phyloP scores from a whole-genome alignment of 1,139 yeast species.

The Suhomyces yuchorum region DNA sequence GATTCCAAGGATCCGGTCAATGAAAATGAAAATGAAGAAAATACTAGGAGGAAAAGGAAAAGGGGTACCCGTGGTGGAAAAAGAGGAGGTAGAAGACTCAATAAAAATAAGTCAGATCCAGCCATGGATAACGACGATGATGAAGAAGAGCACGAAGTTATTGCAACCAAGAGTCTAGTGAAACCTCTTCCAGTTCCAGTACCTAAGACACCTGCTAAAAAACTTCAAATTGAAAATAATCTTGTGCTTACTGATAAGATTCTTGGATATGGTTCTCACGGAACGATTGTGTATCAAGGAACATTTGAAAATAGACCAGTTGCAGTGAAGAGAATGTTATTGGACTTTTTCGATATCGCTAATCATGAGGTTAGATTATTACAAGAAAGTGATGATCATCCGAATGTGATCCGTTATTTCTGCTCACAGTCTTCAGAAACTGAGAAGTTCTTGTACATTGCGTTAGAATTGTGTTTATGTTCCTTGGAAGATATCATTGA shows the following conservation, averaged over 20 bases:
- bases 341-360: constrained; percentile 92
- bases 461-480: constrained; percentile 87
- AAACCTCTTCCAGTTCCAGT: constrained; percentile 23
- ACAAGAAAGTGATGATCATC: constrained; percentile 96
- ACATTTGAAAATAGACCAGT: constrained; percentile 90
- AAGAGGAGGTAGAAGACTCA: constrained; percentile 50
- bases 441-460: constrained; percentile 87
- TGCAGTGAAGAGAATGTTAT: constrained; percentile 90
- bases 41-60: constrained; percentile 53
- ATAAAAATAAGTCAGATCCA: constrained; percentile 43
- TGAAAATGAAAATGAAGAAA: constrained; percentile 14
- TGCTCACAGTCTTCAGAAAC: constrained; percentile 77
- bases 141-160: constrained; percentile 20
- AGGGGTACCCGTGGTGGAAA: constrained; percentile 88
- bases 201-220: constrained; percentile 27
- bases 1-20: constrained; percentile 11
- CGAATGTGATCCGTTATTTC: constrained; percentile 89
- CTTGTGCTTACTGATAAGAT: constrained; percentile 69
- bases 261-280: constrained; percentile 94
- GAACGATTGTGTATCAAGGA: constrained; percentile 92
- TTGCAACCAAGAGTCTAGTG: constrained; percentile 34
- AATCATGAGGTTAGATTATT: constrained; percentile 87
- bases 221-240: constrained; percentile 52
- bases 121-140: constrained; percentile 19
- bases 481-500: constrained; percentile 85